Base-by-base conservation (phyloP, 2,329 filamentous ascomycete species). In the Calonectria ilicicola region DNA sequence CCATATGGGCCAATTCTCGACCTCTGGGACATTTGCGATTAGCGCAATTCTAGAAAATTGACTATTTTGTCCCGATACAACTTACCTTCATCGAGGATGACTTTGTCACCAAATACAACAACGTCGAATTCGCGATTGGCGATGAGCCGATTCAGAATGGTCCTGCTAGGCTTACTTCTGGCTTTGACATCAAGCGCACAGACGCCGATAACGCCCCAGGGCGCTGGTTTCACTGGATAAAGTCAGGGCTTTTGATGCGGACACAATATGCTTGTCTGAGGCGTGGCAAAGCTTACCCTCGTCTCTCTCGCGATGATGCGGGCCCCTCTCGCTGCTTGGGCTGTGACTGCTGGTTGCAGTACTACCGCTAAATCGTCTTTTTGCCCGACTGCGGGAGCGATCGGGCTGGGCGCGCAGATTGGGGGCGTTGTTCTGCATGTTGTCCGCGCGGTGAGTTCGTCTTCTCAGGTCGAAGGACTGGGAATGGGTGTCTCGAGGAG, bases 41-140 rank as follows among this genome's bases (percentile, higher is more conserved):
- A 79, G 73, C 44, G 47, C 10, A 53, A 29, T 60, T 70, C 62
- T 74, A 15, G 5, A 49, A 64, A 65, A 47, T 46, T 27, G 67
- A 67, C 26, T 58, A 38, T n/a, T 42, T 15, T 40, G 32, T 70
- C 27, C 32, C 65, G 69, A 60, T 38, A 15, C 38, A 67, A 81
- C 88, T 78, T 78, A 91, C 90, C 90, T 90, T 99, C 97, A 81
- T 99, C 97, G 42, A 99, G 88, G 77, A 99, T 99, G 51, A 98
- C 96, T 85, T 99, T 99, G 86, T 99, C 97, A 60, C 97, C 97
- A 86, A 99, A 99, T 15, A 99, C 96, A 74, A 98, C 93, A 27
- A 98, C 96, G 80, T 99, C 96, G 80, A 99, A 98, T 79, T 98
- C 96, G 63, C 93, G 91, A 76, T 97, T 96, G 40, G 94, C 92